Evolutionary conservation across 495 filamentous ascomycete genomes (phyloP).

Genomic region (Tuber calosporum): DNA sequence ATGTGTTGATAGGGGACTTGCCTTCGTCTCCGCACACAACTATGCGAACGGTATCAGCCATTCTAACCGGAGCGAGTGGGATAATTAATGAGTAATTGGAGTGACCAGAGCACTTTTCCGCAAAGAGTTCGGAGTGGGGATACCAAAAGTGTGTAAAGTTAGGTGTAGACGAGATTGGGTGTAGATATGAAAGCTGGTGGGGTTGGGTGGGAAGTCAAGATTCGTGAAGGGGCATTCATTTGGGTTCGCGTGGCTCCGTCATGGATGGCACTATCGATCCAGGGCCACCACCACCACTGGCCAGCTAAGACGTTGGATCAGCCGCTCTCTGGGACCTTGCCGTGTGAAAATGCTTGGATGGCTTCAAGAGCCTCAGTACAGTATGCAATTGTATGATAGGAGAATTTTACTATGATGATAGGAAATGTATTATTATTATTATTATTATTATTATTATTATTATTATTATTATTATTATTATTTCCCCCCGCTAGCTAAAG

Average conservation of each 20-base stretch:
- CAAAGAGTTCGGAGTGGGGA: background rate
- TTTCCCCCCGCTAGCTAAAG: background rate
- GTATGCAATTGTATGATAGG: background rate
- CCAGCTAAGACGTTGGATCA: background rate
- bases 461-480: too few relatives aligned
- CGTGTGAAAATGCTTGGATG: background rate
- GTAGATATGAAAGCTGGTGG: background rate
- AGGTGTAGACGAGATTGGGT: background rate
- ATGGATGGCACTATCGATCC: background rate
- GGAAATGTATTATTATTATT: too few relatives aligned
- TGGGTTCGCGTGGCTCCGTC: background rate
- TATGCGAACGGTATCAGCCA: conserved; percentile 62
- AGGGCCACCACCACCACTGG: background rate
- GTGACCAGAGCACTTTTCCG: background rate
- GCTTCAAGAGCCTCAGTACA: background rate
- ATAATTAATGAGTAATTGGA: background rate
- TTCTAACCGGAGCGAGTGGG: conserved; percentile 3
- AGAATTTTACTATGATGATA: background rate
- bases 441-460: too few relatives aligned
- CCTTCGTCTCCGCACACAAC: conserved; percentile 93
- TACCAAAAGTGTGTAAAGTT: background rate
- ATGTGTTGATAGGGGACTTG: conserved; percentile 49
- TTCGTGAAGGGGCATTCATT: background rate
- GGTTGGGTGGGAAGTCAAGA: background rate
- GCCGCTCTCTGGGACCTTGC: background rate